Evolutionary conservation across 2,329 filamentous ascomycete genomes (phyloP), one percentile per base, ranked within the genome.

Genomic region (Arthrobotrys conoides): DNA sequence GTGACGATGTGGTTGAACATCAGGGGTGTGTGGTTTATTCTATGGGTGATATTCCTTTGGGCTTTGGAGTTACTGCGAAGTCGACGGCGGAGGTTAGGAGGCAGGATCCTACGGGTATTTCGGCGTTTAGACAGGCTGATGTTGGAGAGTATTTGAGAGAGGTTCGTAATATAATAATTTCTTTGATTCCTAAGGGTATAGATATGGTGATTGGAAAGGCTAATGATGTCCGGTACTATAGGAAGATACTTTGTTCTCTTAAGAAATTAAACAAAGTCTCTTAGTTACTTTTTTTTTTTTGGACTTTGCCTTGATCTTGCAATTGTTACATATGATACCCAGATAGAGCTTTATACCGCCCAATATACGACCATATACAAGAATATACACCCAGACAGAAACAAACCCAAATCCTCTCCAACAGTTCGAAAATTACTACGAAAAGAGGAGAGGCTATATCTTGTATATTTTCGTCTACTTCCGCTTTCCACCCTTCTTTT

Each of bases 71-170:
- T 66, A 97, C 93, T 48, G 93, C 94, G n/a, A 88, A 93, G 83
- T 93, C 91, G 80, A 96, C 93, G 4, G 90, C 91, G 18, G 94
- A 97, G 84, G 91, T 92, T 27, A 88, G 93, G 83, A 89, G 93
- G 81, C 84, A 97, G 82, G 96, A 97, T 80, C 96, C 96, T 0
- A 99, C 96, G 0, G 93, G 91, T 10, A 91, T 97, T 79, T 91
- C 93, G 9, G 91, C 92, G 70, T 98, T 97, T 85, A 88, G 95
- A 81, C 96, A 99, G 86, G 93, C 93, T 0, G 96, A 99, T 86
- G 92, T 93, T 82, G 96, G 96, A 82, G 95, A 98, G 86, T 99
- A 97, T 83, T 87, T 99, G 83, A 90, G 96, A 83, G 95, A 98
- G 83, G 86, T 86, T 81, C 79, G 83, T 81, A n/a, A n/a, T n/a